Conservation (phyloP, 352 stramenopile genomes). For the Peronospora farinosa region DNA sequence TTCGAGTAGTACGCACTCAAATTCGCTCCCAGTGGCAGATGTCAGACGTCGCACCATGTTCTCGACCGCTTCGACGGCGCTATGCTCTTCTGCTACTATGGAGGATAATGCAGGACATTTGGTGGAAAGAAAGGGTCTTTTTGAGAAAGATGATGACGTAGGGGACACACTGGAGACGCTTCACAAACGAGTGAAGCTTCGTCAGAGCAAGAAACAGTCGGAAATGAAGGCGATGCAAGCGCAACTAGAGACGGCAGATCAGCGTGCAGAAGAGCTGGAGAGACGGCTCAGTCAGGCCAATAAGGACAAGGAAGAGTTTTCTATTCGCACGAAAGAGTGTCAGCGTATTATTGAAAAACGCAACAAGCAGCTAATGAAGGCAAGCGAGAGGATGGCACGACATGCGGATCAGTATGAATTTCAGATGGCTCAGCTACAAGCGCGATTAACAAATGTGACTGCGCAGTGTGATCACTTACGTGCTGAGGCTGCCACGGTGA, state of each 20-base stretch:
- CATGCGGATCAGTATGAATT: conserved; percentile 59
- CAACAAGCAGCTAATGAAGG: conserved; percentile 82
- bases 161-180: conserved; percentile 67
- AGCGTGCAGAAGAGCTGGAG: conserved; percentile 30
- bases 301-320: conserved; percentile 56
- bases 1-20: conserved; percentile 26
- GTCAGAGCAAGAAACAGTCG: conserved; percentile 61
- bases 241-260: conserved; percentile 39
- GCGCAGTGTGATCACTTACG: conserved; percentile 34
- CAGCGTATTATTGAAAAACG: conserved; percentile 81
- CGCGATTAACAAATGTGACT: conserved; percentile 29
- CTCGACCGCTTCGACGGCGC: conserved; percentile 23
- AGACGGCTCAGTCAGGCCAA: conserved; percentile 24
- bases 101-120: conserved; percentile 15
- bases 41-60: conserved; percentile 38
- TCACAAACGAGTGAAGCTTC: conserved; percentile 60
- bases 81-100: conserved; percentile 10
- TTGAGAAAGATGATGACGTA: conserved; percentile 67
- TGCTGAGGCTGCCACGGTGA: conserved; percentile 14
- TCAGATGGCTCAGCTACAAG: conserved; percentile 41
- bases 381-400: conserved; percentile 59
- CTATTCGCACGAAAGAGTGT: conserved; percentile 73
- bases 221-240: conserved; percentile 45
- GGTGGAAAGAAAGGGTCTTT: conserved; percentile 56
- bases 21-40: conserved; percentile 14